phyloP scores from a whole-genome alignment of 345 rosid species.

The Carallia brachiata region DNA sequence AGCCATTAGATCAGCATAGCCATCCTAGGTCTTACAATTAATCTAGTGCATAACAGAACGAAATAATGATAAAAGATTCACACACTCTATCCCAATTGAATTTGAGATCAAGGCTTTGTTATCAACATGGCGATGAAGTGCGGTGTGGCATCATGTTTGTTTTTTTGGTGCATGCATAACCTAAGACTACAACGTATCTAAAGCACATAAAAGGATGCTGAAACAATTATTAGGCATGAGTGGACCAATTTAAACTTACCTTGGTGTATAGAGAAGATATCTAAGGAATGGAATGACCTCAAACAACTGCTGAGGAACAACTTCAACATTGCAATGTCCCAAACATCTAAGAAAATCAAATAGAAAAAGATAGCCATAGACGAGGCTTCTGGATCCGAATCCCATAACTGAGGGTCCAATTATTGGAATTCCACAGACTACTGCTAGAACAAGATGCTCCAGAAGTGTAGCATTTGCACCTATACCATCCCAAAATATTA shows the following conservation, averaged over 20 bases:
- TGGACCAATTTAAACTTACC: constrained; percentile 44
- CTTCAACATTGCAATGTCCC: constrained; percentile 82
- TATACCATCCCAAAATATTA: constrained; percentile 20
- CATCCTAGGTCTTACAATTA: too few species aligned
- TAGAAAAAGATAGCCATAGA: constrained; percentile 53
- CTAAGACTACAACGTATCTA: too few species aligned
- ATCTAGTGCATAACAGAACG: too few species aligned
- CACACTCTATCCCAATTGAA: too few species aligned
- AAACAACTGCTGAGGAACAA: constrained; percentile 59
- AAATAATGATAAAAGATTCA: too few species aligned
- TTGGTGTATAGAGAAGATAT: constrained; percentile 82
- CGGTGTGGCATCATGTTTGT: too few species aligned
- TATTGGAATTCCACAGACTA: constrained; percentile 64
- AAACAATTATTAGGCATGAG: background rate
- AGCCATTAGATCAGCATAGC: too few species aligned
- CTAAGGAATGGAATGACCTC: constrained; percentile 56
- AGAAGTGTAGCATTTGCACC: constrained; percentile 67
- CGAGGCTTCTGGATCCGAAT: constrained; percentile 54
- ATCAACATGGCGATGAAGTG: too few species aligned
- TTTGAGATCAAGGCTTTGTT: too few species aligned
- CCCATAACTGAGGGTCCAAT: constrained; percentile 58
- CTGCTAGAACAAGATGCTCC: constrained; percentile 57
- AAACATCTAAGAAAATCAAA: constrained; percentile 81
- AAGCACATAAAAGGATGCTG: background rate
- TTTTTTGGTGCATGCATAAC: too few species aligned